These are phyloP conservation scores for Botryotinia globosa DNA, from an alignment of 2,329 filamentous ascomycete species.

Conservation along the genomic window DNA sequence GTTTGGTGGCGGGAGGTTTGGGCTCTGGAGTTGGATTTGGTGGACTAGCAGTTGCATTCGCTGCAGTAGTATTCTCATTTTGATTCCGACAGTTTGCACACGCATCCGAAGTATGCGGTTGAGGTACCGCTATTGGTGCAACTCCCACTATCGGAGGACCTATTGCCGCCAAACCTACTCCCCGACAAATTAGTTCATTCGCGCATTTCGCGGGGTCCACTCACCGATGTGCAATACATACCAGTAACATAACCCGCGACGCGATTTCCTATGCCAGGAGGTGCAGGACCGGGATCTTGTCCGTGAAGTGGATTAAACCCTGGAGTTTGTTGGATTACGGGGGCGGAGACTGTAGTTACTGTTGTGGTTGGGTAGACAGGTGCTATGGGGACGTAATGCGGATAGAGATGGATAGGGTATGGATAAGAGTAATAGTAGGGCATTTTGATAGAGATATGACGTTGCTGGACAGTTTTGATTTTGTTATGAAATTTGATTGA, in stretches of 20 bases:
- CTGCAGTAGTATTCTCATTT: not conserved
- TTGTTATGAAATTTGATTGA: too few species aligned
- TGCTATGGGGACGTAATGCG: not conserved
- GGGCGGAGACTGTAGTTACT: not conserved
- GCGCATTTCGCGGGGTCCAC: not conserved
- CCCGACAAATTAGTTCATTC: not conserved
- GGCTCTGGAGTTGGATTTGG: not conserved
- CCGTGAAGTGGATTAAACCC: not conserved
- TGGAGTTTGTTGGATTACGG: not conserved
- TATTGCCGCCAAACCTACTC: not conserved
- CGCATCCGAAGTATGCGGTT: not conserved
- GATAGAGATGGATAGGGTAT: not conserved
- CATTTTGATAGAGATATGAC: not conserved
- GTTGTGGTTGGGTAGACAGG: not conserved
- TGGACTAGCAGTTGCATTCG: not conserved
- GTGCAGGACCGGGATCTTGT: not conserved
- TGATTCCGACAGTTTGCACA: not conserved
- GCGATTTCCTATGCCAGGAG: not conserved
- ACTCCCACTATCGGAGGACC: not conserved
- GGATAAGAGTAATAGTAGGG: not conserved
- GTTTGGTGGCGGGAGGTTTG: not conserved
- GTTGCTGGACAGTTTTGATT: not conserved
- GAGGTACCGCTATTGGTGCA: not conserved
- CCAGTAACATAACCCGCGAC: not conserved
- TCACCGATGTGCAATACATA: constrained; percentile 10